These are phyloP conservation scores for Phytophthora multivora DNA, from an alignment of 352 stramenopile species.

Conservation along the genomic window DNA sequence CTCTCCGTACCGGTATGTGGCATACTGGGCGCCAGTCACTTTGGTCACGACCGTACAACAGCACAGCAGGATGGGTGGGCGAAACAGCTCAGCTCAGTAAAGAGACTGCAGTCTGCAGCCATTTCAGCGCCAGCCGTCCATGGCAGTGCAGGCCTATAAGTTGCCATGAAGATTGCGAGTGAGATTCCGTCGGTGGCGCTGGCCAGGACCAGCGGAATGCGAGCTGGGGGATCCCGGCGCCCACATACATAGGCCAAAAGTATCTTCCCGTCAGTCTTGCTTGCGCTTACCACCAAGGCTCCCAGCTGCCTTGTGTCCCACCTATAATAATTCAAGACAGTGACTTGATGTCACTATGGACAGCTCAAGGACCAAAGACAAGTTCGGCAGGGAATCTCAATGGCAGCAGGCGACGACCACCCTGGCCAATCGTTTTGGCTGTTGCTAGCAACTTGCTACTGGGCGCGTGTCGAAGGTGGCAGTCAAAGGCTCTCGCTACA, in stretches of 20 bases:
- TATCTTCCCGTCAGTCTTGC: slow-evolving; percentile 15
- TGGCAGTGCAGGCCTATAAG: too few species aligned
- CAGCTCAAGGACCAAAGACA: slow-evolving; percentile 25
- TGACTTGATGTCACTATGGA: too few species aligned
- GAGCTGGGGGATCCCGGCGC: background rate
- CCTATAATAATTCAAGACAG: background rate
- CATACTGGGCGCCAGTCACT: slow-evolving; percentile 24
- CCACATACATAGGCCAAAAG: background rate
- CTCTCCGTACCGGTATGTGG: slow-evolving; percentile 7
- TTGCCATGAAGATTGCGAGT: background rate
- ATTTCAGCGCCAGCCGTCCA: background rate
- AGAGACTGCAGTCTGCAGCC: too few species aligned
- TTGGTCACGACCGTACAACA: slow-evolving; percentile 19
- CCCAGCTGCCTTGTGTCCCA: slow-evolving; percentile 14
- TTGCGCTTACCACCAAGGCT: slow-evolving; percentile 24
- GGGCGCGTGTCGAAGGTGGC: background rate
- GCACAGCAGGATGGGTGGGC: slow-evolving; percentile 14
- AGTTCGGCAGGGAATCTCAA: slow-evolving; percentile 6
- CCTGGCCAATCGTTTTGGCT: slow-evolving; percentile 15
- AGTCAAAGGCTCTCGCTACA: background rate
- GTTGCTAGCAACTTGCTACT: too few species aligned
- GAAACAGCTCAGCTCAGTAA: slow-evolving; percentile 11
- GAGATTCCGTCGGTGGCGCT: slow-evolving; percentile 1
- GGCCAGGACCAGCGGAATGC: slow-evolving; percentile 22
- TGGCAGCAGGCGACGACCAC: too few species aligned